Base-by-base conservation (phyloP, 2,329 filamentous ascomycete genomes). In the Scolecobasidium constrictum region DNA sequence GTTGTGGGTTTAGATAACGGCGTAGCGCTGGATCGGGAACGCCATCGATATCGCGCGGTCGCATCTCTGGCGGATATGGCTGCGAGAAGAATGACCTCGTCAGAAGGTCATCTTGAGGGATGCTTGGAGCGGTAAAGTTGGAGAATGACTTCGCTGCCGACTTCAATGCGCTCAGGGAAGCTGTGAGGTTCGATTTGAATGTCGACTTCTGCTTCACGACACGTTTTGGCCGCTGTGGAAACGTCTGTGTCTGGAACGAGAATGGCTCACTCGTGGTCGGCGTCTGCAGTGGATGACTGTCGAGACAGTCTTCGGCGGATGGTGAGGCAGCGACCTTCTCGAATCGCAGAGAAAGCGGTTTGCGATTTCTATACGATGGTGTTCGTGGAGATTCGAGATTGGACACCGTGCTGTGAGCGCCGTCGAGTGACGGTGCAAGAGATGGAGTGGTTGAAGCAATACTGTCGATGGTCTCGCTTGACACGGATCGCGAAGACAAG, bases 111-210 rank as follows among this genome's bases (percentile, higher is more conserved):
- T 79, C 74, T 1, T 72, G 68, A 40, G 71, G 73, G 20, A 73
- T 61, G 13, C 63, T 62, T 28, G 61, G 62, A 17, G 70, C 67
- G 13, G 72, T 68, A 49, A 78, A 72, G 40, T 74, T 74, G 5
- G 75, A 77, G 35, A 81, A 72, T 0, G 73, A 75, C 44, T 72
- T 75, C 9, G 75, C 75, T 1, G 74, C 74, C 5, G 72, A 72
- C 57, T 74, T 78, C 40, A 81, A 67, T 3, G 73, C 75, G 47
- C 75, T 71, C 16, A 81, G 56, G 0, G 77, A 80, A 2, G 75
- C 72, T 0, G 76, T 80, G 35, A 81, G 61, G 47, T 80, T 80
- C 1, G 77, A 81, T 47, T 74, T 78, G 60, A 80, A 75, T 2
- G 67, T 70, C 15, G 63, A 64, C 40, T 61, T 62, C 4, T 66